Base-by-base conservation (phyloP, 2,329 filamentous ascomycete genomes). In the Penicillium expansum region DNA sequence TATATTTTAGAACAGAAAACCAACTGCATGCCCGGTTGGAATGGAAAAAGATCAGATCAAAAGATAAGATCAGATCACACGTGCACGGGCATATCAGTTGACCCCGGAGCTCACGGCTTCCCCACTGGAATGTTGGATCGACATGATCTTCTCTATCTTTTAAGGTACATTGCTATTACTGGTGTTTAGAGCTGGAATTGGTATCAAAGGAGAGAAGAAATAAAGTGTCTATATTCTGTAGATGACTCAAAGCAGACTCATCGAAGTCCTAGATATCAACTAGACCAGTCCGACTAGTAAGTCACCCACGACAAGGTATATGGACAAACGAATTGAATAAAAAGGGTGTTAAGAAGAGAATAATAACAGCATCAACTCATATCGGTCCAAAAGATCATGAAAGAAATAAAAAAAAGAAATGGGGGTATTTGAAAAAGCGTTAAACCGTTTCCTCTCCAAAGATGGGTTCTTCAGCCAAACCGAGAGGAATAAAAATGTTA, bases 351-450 rank as follows among this genome's bases (percentile, higher is more conserved):
- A 55, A 61, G 50, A 59, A 66, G 61, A 61, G 59, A 59, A 58
- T 55, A 63, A 59, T 61, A 61, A 56, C 61, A 64, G 62, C 69
- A 64, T 73, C 62, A 70, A 69, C 64, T 73, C 70, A 56, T 74
- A 61, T 66, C 52, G 55, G 64, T 66, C 60, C 62, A 62, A 60
- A 63, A 67, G 64, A 49, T 66, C 62, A 56, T 71, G 5, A 63
- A 67, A 16, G 20, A 44, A 44, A 32, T 33, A 41, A 39, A 50
- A 39, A 50, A 48, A 43, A 57, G 48, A 59, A 62, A 62, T 55
- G 56, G 68, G 70, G 69, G 68, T 72, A 72, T 72, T 69, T 64
- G 59, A 64, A 50, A 65, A 57, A 48, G 60, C 62, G 54, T 61
- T 62, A 60, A 63, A 55, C 63, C 63, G 60, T 63, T 61, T 64